Base-by-base conservation (phyloP, 257 asterid species). In the Solanum pinnatisectum region DNA sequence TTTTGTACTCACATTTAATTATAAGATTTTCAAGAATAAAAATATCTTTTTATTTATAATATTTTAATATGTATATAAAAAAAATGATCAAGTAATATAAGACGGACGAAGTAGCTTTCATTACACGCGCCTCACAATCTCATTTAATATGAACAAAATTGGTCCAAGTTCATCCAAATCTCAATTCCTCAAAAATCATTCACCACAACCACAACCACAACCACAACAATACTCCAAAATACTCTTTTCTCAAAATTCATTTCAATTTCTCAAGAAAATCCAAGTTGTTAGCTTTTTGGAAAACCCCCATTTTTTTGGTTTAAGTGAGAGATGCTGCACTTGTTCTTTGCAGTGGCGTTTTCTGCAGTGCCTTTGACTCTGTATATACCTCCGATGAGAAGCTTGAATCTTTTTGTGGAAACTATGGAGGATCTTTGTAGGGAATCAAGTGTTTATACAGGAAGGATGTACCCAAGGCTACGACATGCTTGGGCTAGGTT, bases 301-400 rank as follows among this genome's bases (percentile, higher is more conserved):
- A 44, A 42, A 78, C 0, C 15, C 15, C 39, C n/a, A 40, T 78
- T 13, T 39, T 73, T 27, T 44, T 23, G n/a, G 23, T 32, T 70
- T 3, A 8, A 63, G 77, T 15, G 40, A 49, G 36, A 81, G 91
- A 95, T 95, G 98, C 82, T 94, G 92, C 94, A 94, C 67, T 60
- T 93, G 90, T 94, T 95, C 90, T 92, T 94, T 36, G 94, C 95
- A 9, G 94, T 93, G 90, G 98, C 98, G 88, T 95, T 95, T 87
- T 95, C 99, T 2, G 94, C 99, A n/a, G 98, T 92, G 11, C 99
- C 99, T 71, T 90, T 96, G 94, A 95, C 92, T 37, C 93, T 96
- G 35, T 96, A 96, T 91, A 90, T 96, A 37, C 99, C 98, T n/a
- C 99, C 99, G 1, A 76, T 96, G 46, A 93, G 99, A 77, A 94